phyloP scores from a whole-genome alignment of 2,329 filamentous ascomycete species.

The Clathrospora elynae region DNA sequence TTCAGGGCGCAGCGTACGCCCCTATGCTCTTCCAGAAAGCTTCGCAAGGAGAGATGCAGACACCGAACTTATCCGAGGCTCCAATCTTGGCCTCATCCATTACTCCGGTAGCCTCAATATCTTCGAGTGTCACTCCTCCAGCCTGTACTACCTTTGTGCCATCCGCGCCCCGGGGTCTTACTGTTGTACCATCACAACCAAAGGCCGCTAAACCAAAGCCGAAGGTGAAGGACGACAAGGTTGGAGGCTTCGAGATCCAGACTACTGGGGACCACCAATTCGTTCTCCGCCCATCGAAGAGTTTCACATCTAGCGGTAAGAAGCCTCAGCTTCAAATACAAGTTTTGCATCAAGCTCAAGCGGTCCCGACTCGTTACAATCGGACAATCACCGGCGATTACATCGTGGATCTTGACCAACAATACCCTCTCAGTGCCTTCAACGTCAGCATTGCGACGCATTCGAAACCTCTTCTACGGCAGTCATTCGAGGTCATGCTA shows the following conservation, averaged over 20 bases:
- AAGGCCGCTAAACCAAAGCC: constrained; percentile 13
- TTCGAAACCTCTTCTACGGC: constrained; percentile 45
- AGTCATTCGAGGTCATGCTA: constrained; percentile 41
- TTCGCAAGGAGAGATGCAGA: constrained; percentile 7
- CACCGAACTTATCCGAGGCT: constrained; percentile 7
- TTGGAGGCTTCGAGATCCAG: constrained; percentile 57
- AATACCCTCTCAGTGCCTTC: constrained; percentile 56
- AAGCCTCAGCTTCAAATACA: constrained; percentile 57
- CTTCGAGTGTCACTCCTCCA: constrained; percentile 3
- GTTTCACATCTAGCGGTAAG: constrained; percentile 48
- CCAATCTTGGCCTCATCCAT: constrained; percentile 8
- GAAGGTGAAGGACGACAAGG: constrained; percentile 32
- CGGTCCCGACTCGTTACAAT: constrained; percentile 53
- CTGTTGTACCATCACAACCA: constrained; percentile 16
- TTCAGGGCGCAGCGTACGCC: constrained; percentile 20
- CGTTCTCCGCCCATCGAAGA: constrained; percentile 56
- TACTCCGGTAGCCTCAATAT: constrained; percentile 6
- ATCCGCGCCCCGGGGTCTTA: constrained; percentile 24
- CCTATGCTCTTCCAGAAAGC: constrained; percentile 17
- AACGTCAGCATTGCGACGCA: constrained; percentile 54
- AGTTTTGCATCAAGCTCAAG: constrained; percentile 51
- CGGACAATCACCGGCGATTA: constrained; percentile 61
- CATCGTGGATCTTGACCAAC: constrained; percentile 55
- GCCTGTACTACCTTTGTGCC: constrained; percentile 8
- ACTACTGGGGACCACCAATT: constrained; percentile 61